A percentile compares a stretch with the other conserved stretches of the same genome.
Evolutionary conservation across 495 filamentous ascomycete genomes (phyloP).

Genomic region (Chaetomium tenue): DNA sequence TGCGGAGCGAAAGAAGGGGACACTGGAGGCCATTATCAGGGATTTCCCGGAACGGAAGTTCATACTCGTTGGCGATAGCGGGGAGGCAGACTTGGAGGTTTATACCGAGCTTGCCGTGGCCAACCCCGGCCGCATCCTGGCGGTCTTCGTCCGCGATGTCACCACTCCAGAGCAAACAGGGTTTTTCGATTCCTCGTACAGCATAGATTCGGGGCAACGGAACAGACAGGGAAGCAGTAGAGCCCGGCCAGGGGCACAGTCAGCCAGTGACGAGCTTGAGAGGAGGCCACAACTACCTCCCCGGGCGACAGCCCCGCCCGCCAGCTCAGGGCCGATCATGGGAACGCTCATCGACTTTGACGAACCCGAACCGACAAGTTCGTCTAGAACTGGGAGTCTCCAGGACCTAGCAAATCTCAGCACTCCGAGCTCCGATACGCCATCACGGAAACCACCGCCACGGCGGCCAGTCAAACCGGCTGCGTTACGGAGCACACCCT

Average conservation of each 20-base stretch:
- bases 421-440: slow-evolving; percentile 45
- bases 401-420: slow-evolving; percentile 5
- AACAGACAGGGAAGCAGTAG: slow-evolving; percentile 29
- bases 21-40: slow-evolving; percentile 75
- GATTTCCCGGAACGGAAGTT: slow-evolving; percentile 92
- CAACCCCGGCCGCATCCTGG: slow-evolving; percentile 76
- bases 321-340: slow-evolving; percentile 41
- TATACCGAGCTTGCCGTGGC: slow-evolving; percentile 89
- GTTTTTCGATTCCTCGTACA: slow-evolving; percentile 75
- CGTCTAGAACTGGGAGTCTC: slow-evolving; percentile 26
- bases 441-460: slow-evolving; percentile 48
- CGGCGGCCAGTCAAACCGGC: slow-evolving; percentile 67
- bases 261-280: slow-evolving; percentile 31
- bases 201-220: slow-evolving; percentile 22
- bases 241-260: slow-evolving; percentile 15
- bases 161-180: slow-evolving; percentile 66
- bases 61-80: slow-evolving; percentile 89
- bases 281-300: slow-evolving; percentile 39
- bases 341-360: slow-evolving; percentile 66
- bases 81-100: slow-evolving; percentile 94
- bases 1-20: slow-evolving; percentile 85
- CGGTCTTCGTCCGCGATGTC: slow-evolving; percentile 89
- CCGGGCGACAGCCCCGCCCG: slow-evolving; percentile 32
- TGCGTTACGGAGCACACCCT: slow-evolving; percentile 52
- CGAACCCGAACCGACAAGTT: slow-evolving; percentile 42